Conservation (phyloP, 2,329 filamentous ascomycete genomes). For the Thermothelomyces thermophilus region DNA sequence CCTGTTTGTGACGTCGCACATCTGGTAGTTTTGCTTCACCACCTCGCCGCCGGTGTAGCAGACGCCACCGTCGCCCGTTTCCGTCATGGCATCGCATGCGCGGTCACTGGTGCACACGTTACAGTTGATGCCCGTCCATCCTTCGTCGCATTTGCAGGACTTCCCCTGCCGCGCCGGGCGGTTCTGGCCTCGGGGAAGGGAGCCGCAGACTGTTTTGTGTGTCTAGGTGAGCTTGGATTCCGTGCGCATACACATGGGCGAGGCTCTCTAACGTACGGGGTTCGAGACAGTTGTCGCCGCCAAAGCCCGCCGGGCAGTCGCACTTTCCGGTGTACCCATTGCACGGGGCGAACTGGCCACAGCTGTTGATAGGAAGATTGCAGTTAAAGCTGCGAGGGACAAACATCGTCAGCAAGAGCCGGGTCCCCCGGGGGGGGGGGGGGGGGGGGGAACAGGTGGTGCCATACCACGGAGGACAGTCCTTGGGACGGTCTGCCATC, state of each 20-base stretch:
- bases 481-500: constrained; percentile 65
- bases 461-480: constrained; percentile 68
- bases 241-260: constrained; percentile 1
- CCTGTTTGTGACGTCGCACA: constrained; percentile 93
- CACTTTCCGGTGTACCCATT: constrained; percentile 90
- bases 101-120: constrained; percentile 83
- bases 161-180: constrained; percentile 66
- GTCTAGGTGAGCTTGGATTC: constrained; percentile 1
- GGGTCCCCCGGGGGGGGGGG: no score
- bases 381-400: constrained; percentile 76
- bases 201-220: constrained; percentile 66
- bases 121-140: constrained; percentile 97
- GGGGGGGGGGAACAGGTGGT: constrained; percentile 45
- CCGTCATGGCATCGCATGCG: constrained; percentile 85
- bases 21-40: constrained; percentile 92
- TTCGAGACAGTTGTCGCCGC: constrained; percentile 84
- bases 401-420: background rate
- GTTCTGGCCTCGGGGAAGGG: constrained; percentile 72
- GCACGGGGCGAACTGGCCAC: constrained; percentile 83
- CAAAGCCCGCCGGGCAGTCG: constrained; percentile 84
- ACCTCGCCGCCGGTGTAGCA: constrained; percentile 90
- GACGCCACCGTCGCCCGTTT: constrained; percentile 70
- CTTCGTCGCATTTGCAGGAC: constrained; percentile 79
- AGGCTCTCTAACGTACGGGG: constrained; percentile 50
- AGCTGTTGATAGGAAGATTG: constrained; percentile 84